Conservation (phyloP, 441 rosid species). For the Jatropha podagrica region DNA sequence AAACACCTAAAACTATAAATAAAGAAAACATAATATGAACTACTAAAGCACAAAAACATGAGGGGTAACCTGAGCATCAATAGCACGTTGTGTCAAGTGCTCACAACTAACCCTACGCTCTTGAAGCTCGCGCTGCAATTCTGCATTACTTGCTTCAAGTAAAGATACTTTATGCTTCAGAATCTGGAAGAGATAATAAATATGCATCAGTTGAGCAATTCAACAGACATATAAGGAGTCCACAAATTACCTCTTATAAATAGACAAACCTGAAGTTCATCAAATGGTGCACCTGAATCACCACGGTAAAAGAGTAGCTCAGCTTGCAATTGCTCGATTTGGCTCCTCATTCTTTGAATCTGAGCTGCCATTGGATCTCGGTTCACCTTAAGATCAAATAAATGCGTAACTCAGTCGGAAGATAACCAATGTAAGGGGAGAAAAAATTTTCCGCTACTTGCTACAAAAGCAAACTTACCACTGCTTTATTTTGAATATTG, state of each 20-base stretch:
- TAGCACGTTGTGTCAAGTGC: conserved; percentile 71
- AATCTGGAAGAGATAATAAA: conserved; percentile 44
- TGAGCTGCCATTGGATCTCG: conserved; percentile 88
- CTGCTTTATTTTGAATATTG: conserved; percentile 94
- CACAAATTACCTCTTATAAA: conserved; percentile 1
- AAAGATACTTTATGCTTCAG: conserved; percentile 81
- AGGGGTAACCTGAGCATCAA: conserved; percentile 75
- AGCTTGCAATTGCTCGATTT: conserved; percentile 90
- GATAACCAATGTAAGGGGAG: not conserved
- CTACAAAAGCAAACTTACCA: conserved; percentile 47
- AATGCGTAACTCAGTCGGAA: conserved; percentile 7
- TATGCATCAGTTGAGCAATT: conserved; percentile 19
- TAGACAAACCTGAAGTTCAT: conserved; percentile 78
- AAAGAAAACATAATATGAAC: not conserved
- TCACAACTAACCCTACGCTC: conserved; percentile 66
- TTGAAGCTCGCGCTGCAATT: conserved; percentile 76
- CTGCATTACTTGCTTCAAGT: conserved; percentile 85
- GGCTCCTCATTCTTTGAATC: conserved; percentile 86
- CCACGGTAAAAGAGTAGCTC: conserved; percentile 81
- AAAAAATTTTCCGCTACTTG: not conserved
- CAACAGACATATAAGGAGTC: conserved; percentile 17
- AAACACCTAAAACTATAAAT: not conserved
- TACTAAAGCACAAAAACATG: not conserved
- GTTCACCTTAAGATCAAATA: conserved; percentile 54
- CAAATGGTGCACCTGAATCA: conserved; percentile 61